A percentile compares a stretch with the other conserved stretches of the same genome.
These are phyloP conservation scores for Nemania sp. DNA, from an alignment of 2,329 filamentous ascomycete genomes.

Conservation along the genomic window DNA sequence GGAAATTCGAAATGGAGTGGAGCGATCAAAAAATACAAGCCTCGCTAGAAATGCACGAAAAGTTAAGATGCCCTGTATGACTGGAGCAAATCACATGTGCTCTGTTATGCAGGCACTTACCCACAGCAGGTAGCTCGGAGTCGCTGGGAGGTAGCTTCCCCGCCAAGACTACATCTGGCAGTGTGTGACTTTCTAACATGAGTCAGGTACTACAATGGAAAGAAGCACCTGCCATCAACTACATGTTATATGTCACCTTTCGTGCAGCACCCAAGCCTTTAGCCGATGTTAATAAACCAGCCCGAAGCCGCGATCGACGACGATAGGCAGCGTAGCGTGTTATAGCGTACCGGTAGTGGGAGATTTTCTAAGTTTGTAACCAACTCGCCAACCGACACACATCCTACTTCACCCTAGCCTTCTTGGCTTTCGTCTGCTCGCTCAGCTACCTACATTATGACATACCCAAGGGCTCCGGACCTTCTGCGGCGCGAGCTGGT, in stretches of 20 bases:
- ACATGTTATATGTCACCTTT: neutral
- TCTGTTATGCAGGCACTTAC: conserved; percentile 11
- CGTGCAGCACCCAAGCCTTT: conserved; percentile 19
- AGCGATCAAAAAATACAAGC: conserved; percentile 6
- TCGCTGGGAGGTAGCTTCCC: conserved; percentile 1
- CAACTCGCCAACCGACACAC: conserved; percentile 9
- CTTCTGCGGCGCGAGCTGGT: conserved; percentile 5
- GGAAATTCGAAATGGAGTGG: conserved; percentile 14
- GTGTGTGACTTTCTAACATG: too few relatives aligned
- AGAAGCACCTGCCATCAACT: too few relatives aligned
- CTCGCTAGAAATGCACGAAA: conserved; percentile 4
- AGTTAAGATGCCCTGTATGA: neutral
- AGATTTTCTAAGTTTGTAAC: conserved; percentile 11
- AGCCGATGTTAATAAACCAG: conserved; percentile 20
- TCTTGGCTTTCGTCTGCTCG: conserved; percentile 20
- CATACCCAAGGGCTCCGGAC: conserved; percentile 20
- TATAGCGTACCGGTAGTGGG: neutral
- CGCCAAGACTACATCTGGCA: conserved; percentile 17
- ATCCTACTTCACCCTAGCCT: conserved; percentile 6
- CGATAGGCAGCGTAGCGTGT: neutral
- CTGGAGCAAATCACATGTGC: conserved; percentile 19
- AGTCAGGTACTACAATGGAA: too few relatives aligned
- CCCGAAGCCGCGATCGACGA: conserved; percentile 16
- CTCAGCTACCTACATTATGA: conserved; percentile 15
- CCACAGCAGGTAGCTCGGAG: conserved; percentile 1